Evolutionary conservation across 441 rosid genomes (phyloP).

Genomic region (Adansonia rubrostipa): DNA sequence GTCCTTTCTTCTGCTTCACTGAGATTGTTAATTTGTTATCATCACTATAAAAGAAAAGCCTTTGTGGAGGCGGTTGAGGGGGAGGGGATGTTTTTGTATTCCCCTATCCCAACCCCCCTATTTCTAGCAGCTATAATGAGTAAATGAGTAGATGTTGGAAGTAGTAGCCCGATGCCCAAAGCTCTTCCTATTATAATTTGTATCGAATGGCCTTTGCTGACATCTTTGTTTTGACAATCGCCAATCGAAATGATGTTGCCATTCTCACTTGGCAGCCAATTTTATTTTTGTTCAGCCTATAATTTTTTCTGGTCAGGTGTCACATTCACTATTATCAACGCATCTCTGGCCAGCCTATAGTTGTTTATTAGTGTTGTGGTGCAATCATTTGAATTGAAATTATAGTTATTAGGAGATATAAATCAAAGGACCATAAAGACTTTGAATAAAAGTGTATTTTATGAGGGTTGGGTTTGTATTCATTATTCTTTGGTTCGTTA

Average conservation of each 20-base stretch:
- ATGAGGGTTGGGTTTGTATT: too few species aligned
- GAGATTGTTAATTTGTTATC: not conserved
- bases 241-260: not conserved
- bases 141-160: not conserved
- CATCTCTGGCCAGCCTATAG: not conserved
- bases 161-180: not conserved
- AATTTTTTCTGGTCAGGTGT: not conserved
- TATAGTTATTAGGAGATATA: not conserved
- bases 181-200: slow-evolving; percentile 4
- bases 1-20: not conserved
- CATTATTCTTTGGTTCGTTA: too few species aligned
- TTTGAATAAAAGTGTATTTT: not conserved
- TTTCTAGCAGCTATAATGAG: not conserved
- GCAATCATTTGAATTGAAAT: not conserved
- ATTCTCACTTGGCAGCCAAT: not conserved
- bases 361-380: not conserved
- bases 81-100: not conserved
- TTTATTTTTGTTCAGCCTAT: not conserved
- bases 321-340: not conserved
- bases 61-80: not conserved
- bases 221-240: slow-evolving; percentile 16
- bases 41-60: not conserved
- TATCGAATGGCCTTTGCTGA: slow-evolving; percentile 10
- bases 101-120: not conserved
- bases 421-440: not conserved